phyloP scores from a whole-genome alignment of 139 green algal species.

The Tetradesmus obliquus region DNA sequence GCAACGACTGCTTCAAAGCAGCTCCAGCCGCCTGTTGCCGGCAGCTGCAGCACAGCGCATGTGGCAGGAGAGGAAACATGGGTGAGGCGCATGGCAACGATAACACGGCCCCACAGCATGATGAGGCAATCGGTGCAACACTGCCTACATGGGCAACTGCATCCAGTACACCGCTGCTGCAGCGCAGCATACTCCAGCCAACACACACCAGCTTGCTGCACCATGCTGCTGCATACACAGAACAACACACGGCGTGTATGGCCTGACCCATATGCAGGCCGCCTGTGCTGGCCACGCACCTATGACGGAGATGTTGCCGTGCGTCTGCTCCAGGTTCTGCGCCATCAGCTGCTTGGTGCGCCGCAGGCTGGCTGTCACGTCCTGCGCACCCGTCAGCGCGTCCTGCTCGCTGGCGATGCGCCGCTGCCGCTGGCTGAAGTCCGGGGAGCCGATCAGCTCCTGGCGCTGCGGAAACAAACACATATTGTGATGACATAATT shows the following conservation, averaged over 20 bases:
- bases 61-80: background rate
- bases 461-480: slow-evolving; percentile 49
- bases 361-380: slow-evolving; percentile 76
- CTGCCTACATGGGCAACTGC: background rate
- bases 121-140: too few species aligned
- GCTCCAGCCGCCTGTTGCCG: too few species aligned
- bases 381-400: slow-evolving; percentile 55
- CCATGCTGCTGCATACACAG: background rate
- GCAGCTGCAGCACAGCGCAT: too few species aligned
- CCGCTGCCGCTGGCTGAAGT: slow-evolving; percentile 54
- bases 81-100: background rate
- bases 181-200: background rate
- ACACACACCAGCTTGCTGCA: too few species aligned
- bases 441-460: slow-evolving; percentile 63
- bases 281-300: background rate
- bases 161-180: background rate
- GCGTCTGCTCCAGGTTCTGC: slow-evolving; percentile 79
- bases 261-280: too few species aligned
- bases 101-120: background rate
- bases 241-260: too few species aligned
- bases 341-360: slow-evolving; percentile 71
- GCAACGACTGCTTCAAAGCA: too few species aligned
- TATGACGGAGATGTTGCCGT: slow-evolving; percentile 72
- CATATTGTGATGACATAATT: too few species aligned
- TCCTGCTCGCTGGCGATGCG: slow-evolving; percentile 62